Evolutionary conservation across 2,329 filamentous ascomycete species (phyloP), one percentile per base, ranked within the genome.

Genomic region (Orbilia quercus): DNA sequence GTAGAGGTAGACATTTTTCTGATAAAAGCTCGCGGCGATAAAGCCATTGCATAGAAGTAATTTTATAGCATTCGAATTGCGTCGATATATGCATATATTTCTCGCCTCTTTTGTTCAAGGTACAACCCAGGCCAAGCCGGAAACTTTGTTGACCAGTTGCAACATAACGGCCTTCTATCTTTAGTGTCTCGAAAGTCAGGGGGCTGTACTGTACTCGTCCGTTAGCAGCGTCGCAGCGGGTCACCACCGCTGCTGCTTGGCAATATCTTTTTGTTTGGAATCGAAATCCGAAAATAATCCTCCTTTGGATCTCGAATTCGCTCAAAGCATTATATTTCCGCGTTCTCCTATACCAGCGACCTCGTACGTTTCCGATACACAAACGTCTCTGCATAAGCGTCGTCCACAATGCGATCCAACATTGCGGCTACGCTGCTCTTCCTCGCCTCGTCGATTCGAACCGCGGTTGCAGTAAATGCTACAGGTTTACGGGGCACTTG

Each of bases 401-500:
- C 44, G 34, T 11, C 22, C 42, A 57, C 40, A 25, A 73, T 73
- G 69, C 47, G 60, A 16, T 18, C 31, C 34, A 22, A 48, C 20
- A 20, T 73, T 14, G 47, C 60, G 12, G 34, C 54, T 16, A 20
- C 47, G 2, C 28, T 57, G 20, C 2, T 57, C 20, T 47, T 73
- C 31, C 34, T 66, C 5, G 48, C 47, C 42, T 47, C 51, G n/a
- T 62, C 45, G 11, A 53, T 74, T 75, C 54, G 78, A 80, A 79
- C 80, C 69, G 78, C 80, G 53, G 80, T 81, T 55, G 81, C 83
- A 31, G 80, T 80, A 78, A 77, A 79, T 38, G 82, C 84, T 75
- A 79, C 82, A 31, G 81, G 84, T 58, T 81, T 91, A 31, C 84
- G 87, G n/a, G 89, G 89, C 69, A 91, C 89, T 69, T 91, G 89